Base-by-base conservation (phyloP, 371 early-diverging fungal species). In the Batkoa obscura region DNA sequence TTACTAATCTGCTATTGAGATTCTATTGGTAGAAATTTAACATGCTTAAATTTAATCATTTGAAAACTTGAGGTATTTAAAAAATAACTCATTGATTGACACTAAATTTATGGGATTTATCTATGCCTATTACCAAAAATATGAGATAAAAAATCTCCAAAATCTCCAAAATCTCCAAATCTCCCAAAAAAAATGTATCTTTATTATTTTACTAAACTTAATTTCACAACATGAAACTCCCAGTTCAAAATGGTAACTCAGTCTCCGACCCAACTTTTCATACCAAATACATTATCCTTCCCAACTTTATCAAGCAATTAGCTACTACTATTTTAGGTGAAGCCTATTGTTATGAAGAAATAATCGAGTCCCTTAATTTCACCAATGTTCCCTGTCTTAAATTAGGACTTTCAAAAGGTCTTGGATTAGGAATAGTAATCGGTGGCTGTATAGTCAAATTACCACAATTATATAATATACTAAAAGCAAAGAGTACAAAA, bases 401-500 rank as follows among this genome's bases (percentile, higher is more conserved):
- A 59, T 78, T 84, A 43, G 71, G 80, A n/a, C 56, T 92, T 55
- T 88, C 90, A 37, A 94, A 94, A 66, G 89, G 75, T 0, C 79
- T 97, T 8, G 89, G 94, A 0, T 52, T 92, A 3, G 95, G 90
- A 31, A 92, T 97, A 58, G 88, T 95, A 10, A 65, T 80, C 6
- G 92, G 90, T 45, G 86, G 89, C 0, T 73, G 83, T 39, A 78
- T 94, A 35, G 83, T 95, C 60, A 97, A 97, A 68, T 73, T 97
- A 30, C 98, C 98, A 0, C 96, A 97, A 70, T 88, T 97, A 57
- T 53, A 85, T 58, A 93, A 90, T 59, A 92, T 97, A 32, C 35
- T 90, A 34, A 55, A 62, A 30, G 69, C 79, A 13, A 58, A 66
- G 34, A 85, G 87, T 9, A 84, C 80, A 1, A 68, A 77, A 41